Percentiles rank a stretch among this genome's conserved stretches.
Evolutionary conservation across 1,284 basidiomycete genomes (phyloP).

Genomic region (Leccinum cinnamomeum): DNA sequence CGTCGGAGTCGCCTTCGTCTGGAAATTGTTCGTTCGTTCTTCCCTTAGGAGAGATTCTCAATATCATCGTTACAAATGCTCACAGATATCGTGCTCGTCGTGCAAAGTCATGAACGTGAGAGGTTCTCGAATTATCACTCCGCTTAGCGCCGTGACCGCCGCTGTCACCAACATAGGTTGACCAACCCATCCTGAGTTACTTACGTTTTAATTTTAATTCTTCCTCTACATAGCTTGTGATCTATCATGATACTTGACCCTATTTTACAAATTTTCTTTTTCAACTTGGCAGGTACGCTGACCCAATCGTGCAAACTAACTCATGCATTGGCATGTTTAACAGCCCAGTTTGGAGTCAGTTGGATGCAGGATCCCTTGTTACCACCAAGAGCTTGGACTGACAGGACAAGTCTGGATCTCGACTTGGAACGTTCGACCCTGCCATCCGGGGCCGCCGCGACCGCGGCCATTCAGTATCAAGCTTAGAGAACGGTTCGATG

Average conservation of each 20-base stretch:
- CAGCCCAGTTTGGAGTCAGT: neutral
- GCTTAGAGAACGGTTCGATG: neutral
- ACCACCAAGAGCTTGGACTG: neutral
- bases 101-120: slow-evolving; percentile 17
- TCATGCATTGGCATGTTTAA: neutral
- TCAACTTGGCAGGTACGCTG: neutral
- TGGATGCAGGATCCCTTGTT: neutral
- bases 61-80: slow-evolving; percentile 8
- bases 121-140: neutral
- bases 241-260: too few species aligned
- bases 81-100: slow-evolving; percentile 21
- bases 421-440: neutral
- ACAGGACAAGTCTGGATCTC: neutral
- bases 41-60: neutral
- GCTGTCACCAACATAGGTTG: too few species aligned
- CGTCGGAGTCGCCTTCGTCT: slow-evolving; percentile 11
- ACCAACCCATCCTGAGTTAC: too few species aligned
- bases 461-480: neutral
- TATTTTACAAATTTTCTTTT: neutral
- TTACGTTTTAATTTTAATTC: neutral
- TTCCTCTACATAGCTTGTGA: too few species aligned
- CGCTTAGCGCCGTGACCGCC: neutral
- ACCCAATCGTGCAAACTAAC: neutral
- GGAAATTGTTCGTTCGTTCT: slow-evolving; percentile 8
- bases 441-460: neutral